Evolutionary conservation across 2,329 filamentous ascomycete species (phyloP).

Genomic region (Colletotrichum siamense): DNA sequence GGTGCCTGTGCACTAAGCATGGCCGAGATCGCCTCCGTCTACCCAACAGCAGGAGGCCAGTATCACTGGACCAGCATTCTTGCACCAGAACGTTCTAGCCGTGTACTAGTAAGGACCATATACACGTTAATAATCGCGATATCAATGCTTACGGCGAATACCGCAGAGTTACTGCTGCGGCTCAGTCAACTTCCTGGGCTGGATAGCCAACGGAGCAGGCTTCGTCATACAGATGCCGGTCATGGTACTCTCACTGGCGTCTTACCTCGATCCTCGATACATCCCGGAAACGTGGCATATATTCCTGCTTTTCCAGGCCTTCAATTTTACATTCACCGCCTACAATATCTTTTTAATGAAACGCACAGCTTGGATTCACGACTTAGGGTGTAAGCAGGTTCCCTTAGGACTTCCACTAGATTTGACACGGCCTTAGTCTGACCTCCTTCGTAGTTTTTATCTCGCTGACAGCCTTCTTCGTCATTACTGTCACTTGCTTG

Average conservation of each 20-base stretch:
- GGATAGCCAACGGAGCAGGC: constrained; percentile 12
- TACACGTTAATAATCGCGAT: accelerated
- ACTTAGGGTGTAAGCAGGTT: neutral
- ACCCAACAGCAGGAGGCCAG: constrained; percentile 42
- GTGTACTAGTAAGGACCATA: neutral
- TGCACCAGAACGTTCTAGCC: constrained; percentile 23
- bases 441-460: neutral
- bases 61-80: constrained; percentile 41
- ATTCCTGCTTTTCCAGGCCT: neutral
- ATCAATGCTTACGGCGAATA: neutral
- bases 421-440: neutral
- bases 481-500: constrained; percentile 34
- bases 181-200: constrained; percentile 1
- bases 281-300: constrained; percentile 8
- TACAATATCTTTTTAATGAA: constrained; percentile 14
- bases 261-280: constrained; percentile 2
- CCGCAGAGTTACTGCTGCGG: constrained; percentile 9
- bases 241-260: neutral
- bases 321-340: neutral
- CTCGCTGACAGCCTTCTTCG: constrained; percentile 28
- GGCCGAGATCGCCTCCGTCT: constrained; percentile 40
- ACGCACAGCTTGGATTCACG: constrained; percentile 1
- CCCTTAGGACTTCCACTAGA: neutral
- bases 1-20: constrained; percentile 33
- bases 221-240: constrained; percentile 17